Conservation (phyloP, 2,329 filamentous ascomycete species). For the Didymella arachidicola region DNA sequence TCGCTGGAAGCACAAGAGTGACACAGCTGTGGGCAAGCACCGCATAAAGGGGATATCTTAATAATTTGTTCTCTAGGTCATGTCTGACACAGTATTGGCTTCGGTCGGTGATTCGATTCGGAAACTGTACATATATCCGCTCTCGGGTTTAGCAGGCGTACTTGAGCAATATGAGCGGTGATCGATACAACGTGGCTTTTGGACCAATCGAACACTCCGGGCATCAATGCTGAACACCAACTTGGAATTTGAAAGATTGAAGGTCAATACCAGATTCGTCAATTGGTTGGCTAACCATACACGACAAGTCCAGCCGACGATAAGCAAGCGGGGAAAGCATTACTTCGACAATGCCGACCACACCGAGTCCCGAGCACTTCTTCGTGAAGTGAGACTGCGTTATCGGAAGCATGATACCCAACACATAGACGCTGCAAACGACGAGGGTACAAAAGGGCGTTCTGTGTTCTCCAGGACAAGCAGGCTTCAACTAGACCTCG, state of each 20-base stretch:
- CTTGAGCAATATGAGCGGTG: not conserved
- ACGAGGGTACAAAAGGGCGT: not conserved
- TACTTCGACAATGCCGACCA: conserved; percentile 3
- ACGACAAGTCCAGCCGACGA: conserved; percentile 29
- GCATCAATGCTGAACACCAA: not conserved
- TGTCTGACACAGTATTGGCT: not conserved
- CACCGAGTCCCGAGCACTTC: not conserved
- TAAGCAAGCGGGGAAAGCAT: conserved; percentile 17
- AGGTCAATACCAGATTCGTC: not conserved
- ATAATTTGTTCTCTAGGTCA: not conserved
- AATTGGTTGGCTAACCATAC: conserved; percentile 20
- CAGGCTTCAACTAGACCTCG: not conserved
- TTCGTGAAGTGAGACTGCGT: not conserved
- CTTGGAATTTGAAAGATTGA: not conserved
- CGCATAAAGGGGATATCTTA: conserved; percentile 8
- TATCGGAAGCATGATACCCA: not conserved
- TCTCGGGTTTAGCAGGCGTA: conserved; percentile 8
- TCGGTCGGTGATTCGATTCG: not conserved
- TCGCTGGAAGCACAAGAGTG: conserved; percentile 49
- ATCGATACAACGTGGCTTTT: not conserved
- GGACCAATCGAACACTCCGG: not conserved
- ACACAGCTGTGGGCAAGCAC: conserved; percentile 39
- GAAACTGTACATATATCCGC: conserved; percentile 14
- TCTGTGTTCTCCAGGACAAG: not conserved
- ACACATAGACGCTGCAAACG: not conserved